These are phyloP conservation scores for Fusarium longipes DNA, from an alignment of 2,329 filamentous ascomycete genomes.

Conservation along the genomic window DNA sequence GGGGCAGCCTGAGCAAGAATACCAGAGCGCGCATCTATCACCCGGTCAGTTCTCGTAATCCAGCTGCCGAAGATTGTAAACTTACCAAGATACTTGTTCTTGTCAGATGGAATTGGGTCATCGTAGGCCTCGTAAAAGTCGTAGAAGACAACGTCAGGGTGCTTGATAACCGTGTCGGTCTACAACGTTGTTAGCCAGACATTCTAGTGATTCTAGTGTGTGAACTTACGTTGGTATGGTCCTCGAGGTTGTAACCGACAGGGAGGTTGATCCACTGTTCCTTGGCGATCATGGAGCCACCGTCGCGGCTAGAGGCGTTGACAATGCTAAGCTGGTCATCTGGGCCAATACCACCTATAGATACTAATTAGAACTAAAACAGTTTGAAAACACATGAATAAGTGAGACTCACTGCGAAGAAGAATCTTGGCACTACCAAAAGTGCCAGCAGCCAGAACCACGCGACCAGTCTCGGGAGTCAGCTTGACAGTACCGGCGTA, in stretches of 20 bases:
- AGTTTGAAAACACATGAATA: fast-evolving
- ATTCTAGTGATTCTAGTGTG: fast-evolving
- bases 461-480: slow-evolving; percentile 17
- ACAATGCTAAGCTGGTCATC: slow-evolving; percentile 13
- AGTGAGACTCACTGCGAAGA: slow-evolving; percentile 1
- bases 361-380: background rate
- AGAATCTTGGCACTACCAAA: slow-evolving; percentile 17
- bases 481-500: slow-evolving; percentile 14
- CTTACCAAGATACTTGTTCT: slow-evolving; percentile 1
- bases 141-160: slow-evolving; percentile 13
- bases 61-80: background rate
- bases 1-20: slow-evolving; percentile 20
- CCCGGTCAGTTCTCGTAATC: background rate
- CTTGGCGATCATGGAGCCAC: slow-evolving; percentile 6
- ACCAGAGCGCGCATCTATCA: background rate
- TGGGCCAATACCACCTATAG: slow-evolving; percentile 7
- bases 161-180: slow-evolving; percentile 13
- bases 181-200: background rate
- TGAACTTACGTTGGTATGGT: slow-evolving; percentile 17
- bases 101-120: background rate
- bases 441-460: slow-evolving; percentile 9
- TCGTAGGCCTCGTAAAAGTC: slow-evolving; percentile 13
- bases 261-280: slow-evolving; percentile 17
- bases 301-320: slow-evolving; percentile 2
- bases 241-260: slow-evolving; percentile 17